Evolutionary conservation across 192 early-diverging fungal species (phyloP).

Genomic region (Funneliformis geosporum): DNA sequence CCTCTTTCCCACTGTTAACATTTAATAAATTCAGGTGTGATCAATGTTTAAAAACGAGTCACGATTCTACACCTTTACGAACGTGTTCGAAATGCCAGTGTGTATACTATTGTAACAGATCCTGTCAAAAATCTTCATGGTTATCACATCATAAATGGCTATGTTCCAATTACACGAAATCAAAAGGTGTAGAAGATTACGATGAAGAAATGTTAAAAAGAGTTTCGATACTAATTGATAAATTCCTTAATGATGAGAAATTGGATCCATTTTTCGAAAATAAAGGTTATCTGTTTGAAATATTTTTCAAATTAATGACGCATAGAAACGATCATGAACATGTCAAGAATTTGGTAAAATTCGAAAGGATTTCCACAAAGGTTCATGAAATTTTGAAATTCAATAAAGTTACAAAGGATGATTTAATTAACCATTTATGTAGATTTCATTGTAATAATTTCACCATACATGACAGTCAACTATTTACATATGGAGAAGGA

Average conservation of each 20-base stretch:
- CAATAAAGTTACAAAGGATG: neutral
- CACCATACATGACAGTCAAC: conserved; percentile 55
- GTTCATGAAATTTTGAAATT: neutral
- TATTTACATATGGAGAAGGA: conserved; percentile 66
- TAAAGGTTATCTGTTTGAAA: conserved; percentile 7
- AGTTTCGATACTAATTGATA: conserved; percentile 1
- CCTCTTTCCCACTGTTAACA: conserved; percentile 3
- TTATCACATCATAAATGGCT: conserved; percentile 14
- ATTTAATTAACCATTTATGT: conserved; percentile 53
- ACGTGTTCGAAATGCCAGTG: conserved; percentile 22
- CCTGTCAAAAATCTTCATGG: conserved; percentile 23
- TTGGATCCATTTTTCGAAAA: too few species aligned
- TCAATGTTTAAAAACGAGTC: conserved; percentile 22
- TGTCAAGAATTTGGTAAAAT: neutral
- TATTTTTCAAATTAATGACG: conserved; percentile 1
- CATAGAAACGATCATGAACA: neutral
- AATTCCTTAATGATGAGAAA: conserved; percentile 11
- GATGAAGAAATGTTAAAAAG: conserved; percentile 29
- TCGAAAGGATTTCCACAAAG: neutral
- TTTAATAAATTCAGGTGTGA: neutral
- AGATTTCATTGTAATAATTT: conserved; percentile 71
- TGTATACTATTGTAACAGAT: conserved; percentile 5
- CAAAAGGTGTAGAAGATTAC: neutral
- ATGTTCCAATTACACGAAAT: conserved; percentile 12
- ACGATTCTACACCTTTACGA: neutral